Base-by-base conservation (phyloP, 2,329 filamentous ascomycete genomes). In the Emergomyces orientalis region DNA sequence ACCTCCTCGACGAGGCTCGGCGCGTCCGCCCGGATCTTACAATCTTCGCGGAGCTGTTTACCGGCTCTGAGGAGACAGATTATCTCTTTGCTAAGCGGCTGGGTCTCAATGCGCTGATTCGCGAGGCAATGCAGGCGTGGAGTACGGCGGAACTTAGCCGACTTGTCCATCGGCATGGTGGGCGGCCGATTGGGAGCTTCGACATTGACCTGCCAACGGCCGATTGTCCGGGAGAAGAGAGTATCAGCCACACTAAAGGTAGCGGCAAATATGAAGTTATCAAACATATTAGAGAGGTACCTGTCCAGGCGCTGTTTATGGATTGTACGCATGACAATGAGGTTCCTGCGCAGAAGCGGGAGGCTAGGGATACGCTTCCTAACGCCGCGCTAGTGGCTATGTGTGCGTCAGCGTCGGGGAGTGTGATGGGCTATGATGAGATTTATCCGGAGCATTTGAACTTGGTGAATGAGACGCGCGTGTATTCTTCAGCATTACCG, bases 311-410 rank as follows among this genome's bases (percentile, higher is more conserved):
- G 0, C 80, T 99, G 0, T 97, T 99, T 76, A 97, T 97, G 91
- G 95, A 99, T 74, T 99, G 95, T 76, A 99, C 95, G 0, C 94
- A 99, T 74, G 94, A 99, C 77, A 99, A 99, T 70, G 93, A 99
- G 77, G 89, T 91, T 1, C 94, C 94, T 0, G 90, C 93, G 0
- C 93, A 99, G 76, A 97, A 97, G 76, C 85, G 95, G 49, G 92
- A 97, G 73, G 92, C 92, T 60, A 86, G 91, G 64, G 95, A 99
- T 73, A 97, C 94, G 0, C 81, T 99, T 11, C 90, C 95, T 8
- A 97, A 95, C 71, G 92, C 93, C 59, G 94, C 94, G 5, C 82
- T 99, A 3, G 93, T 97, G 45, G 89, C 88, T 72, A 97, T 99
- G 92, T 99, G 95, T 75, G 87, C 91, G 30, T 96, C 91, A 69